Evolutionary conservation across 2,329 filamentous ascomycete genomes (phyloP), one percentile per base, ranked within the genome.

Genomic region (Fusarium sambucinum): DNA sequence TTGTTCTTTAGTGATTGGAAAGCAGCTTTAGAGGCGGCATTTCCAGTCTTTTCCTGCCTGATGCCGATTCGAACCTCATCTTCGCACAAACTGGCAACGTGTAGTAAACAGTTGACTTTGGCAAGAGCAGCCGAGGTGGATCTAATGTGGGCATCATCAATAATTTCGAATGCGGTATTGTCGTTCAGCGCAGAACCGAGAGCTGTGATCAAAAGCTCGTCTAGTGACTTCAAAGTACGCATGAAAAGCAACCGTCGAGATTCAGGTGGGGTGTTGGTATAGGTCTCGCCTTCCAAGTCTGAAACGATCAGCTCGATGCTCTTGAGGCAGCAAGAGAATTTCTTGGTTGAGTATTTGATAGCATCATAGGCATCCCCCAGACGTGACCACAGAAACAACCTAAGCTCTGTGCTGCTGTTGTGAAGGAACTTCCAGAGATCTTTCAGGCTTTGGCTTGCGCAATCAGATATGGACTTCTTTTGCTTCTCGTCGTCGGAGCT

Each of bases 341-440:
- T 90, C 77, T 97, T 97, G 0, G 95, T 94, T 1, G 88, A 82
- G 73, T 97, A 97, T 10, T 92, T 87, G 63, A 99, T 97, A 10
- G 87, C 87, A 53, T 89, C 86, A 74, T 99, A 99, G 1, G 96
- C 95, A 68, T 96, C 92, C 37, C 93, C 90, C n/a, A 99, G 85
- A 51, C 93, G 89, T 65, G 92, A 90, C 96, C 96, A 99, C 2
- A 99, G 83, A 68, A 96, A 94, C 2, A 98, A 82, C 35, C 93
- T 89, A 51, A 98, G 82, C 54, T 94, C 93, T 2, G 94, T 91
- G 74, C 91, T 93, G 42, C 93, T 94, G 47, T 87, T 89, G 54
- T 91, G 86, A 5, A 99, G 83, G 68, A 98, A 98, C 58, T 92
- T 92, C 80, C 92, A 91, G 76, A 99, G 89, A 74, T 97, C 93